Conservation (phyloP, 2,329 filamentous ascomycete species). For the Aureobasidium sp. region DNA sequence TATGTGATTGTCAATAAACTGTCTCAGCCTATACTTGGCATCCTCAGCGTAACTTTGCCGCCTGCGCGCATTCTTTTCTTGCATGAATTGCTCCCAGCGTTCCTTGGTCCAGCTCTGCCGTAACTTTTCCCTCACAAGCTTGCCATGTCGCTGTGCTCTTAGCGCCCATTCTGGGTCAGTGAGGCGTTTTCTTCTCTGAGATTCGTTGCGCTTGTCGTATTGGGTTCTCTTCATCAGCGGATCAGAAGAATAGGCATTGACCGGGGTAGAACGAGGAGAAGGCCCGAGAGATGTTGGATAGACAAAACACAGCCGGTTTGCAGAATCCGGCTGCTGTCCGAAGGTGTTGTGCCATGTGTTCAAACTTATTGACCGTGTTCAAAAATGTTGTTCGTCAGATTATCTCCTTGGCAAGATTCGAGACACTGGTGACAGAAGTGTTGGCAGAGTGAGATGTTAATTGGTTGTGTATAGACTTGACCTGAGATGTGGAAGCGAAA, state of each 20-base stretch:
- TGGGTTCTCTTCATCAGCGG: background rate
- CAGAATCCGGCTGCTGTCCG: background rate
- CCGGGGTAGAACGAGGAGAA: background rate
- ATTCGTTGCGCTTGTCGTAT: background rate
- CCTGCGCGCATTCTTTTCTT: background rate
- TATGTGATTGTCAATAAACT: background rate
- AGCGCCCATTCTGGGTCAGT: background rate
- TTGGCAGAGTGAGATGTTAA: background rate
- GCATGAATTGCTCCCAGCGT: background rate
- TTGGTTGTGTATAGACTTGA: background rate
- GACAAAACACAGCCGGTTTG: background rate
- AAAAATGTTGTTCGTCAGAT: background rate
- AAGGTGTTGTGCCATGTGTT: background rate
- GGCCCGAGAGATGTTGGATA: background rate
- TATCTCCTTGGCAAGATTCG: too few species aligned
- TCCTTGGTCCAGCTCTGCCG: background rate
- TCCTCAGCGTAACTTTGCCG: background rate
- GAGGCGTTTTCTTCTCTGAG: background rate
- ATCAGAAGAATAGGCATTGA: background rate
- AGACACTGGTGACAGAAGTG: too few species aligned
- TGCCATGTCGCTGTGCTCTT: too few species aligned
- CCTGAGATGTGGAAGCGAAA: background rate
- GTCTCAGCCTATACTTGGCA: background rate
- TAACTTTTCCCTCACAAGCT: background rate
- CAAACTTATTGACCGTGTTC: background rate